A percentile compares a stretch with the other conserved stretches of the same genome.
Evolutionary conservation across 2,329 filamentous ascomycete genomes (phyloP).

Genomic region (Falciphora oryzae): DNA sequence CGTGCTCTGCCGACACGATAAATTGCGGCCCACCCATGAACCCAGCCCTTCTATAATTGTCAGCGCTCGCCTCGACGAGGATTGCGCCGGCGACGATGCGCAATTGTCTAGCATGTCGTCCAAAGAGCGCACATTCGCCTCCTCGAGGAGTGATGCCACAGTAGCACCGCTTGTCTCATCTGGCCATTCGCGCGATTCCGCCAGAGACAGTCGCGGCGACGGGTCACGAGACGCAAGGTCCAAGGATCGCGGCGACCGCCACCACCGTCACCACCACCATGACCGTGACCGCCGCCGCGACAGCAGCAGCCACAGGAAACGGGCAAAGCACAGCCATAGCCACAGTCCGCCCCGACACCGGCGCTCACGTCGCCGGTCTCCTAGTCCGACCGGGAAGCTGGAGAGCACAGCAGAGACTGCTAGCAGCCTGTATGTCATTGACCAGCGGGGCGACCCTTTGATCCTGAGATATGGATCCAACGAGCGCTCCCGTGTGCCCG

Average conservation of each 20-base stretch:
- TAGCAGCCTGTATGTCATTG: slow-evolving; percentile 50
- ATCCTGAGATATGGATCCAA: slow-evolving; percentile 70
- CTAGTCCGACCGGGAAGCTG: background rate
- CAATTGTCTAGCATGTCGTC: background rate
- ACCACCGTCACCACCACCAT: background rate
- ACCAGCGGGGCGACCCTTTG: slow-evolving; percentile 70
- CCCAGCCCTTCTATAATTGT: background rate
- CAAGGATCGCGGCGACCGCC: background rate
- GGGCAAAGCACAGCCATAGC: background rate
- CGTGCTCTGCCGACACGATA: background rate
- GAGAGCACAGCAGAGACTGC: slow-evolving; percentile 12
- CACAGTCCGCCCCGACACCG: background rate
- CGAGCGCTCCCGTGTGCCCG: slow-evolving; percentile 65
- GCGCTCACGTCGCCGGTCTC: background rate
- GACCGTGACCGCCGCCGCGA: background rate
- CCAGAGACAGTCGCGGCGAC: background rate
- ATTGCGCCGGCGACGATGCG: background rate
- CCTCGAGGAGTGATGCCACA: background rate
- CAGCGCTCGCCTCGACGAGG: background rate
- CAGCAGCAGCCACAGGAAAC: slow-evolving; percentile 1
- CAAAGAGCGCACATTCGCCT: background rate
- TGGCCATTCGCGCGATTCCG: background rate
- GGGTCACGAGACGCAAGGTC: background rate
- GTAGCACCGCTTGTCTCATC: background rate
- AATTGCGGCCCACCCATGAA: background rate